Evolutionary conservation across 495 filamentous ascomycete genomes (phyloP).

Genomic region (Mytilinidion resinicola): DNA sequence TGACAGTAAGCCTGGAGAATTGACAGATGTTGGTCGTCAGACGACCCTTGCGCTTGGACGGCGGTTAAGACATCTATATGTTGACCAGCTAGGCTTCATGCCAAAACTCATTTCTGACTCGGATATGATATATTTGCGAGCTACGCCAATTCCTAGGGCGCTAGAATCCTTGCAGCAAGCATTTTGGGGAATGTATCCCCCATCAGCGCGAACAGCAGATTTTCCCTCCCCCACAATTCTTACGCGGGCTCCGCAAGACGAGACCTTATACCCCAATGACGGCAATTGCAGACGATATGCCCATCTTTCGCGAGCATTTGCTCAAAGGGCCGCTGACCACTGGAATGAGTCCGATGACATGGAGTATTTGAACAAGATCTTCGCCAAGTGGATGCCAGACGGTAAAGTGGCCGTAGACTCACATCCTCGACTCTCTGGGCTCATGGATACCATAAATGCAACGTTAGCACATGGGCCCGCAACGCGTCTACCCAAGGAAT

Average conservation of each 20-base stretch:
- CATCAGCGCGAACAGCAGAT: conserved; percentile 53
- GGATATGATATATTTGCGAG: conserved; percentile 74
- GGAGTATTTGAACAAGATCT: conserved; percentile 67
- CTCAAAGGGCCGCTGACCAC: conserved; percentile 67
- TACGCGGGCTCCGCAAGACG: conserved; percentile 63
- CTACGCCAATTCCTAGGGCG: conserved; percentile 78
- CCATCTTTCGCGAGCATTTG: conserved; percentile 73
- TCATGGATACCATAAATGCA: conserved; percentile 90
- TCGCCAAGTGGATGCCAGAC: conserved; percentile 81
- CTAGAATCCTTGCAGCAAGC: conserved; percentile 85
- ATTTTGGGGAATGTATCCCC: conserved; percentile 83
- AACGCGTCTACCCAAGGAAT: conserved; percentile 72
- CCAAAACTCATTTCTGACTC: conserved; percentile 57
- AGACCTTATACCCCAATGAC: conserved; percentile 92
- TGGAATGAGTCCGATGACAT: conserved; percentile 84
- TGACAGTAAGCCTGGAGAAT: conserved; percentile 65
- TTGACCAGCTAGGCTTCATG: conserved; percentile 82
- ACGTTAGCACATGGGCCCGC: conserved; percentile 77
- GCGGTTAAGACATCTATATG: conserved; percentile 75
- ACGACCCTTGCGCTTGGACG: conserved; percentile 77
- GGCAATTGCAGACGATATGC: conserved; percentile 75
- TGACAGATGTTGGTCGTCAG: conserved; percentile 80
- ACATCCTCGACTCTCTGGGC: conserved; percentile 75
- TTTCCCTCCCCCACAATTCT: conserved; percentile 72
- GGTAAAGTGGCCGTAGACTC: conserved; percentile 71